Conservation (phyloP, 139 green algal species). For the Auxenochlorella pyrenoidosa region DNA sequence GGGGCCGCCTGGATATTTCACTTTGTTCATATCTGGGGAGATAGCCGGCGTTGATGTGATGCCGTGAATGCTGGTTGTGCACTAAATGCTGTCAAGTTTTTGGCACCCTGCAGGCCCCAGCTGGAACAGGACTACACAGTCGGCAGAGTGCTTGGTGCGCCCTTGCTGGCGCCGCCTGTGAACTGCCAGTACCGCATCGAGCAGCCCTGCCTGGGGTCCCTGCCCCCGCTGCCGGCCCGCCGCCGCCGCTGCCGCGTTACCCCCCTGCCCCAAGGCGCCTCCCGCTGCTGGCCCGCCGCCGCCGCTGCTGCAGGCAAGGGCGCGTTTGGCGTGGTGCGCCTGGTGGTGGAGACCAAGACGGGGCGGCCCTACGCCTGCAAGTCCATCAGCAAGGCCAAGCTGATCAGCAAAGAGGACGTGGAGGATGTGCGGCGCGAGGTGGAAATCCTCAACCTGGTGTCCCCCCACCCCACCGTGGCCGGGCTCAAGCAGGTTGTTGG, state of each 20-base stretch:
- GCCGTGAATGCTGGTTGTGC: no score
- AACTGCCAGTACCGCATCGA: no score
- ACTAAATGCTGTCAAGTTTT: no score
- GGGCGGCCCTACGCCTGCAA: slow-evolving; percentile 86
- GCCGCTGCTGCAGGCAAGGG: slow-evolving; percentile 49
- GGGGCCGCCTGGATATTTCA: neutral
- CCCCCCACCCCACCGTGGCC: slow-evolving; percentile 36
- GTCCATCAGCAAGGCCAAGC: slow-evolving; percentile 94
- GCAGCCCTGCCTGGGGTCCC: no score
- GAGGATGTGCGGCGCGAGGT: slow-evolving; percentile 92
- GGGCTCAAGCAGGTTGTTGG: slow-evolving; percentile 3
- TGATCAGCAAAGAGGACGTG: slow-evolving; percentile 87
- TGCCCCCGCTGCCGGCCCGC: neutral
- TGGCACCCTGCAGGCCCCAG: slow-evolving; percentile 5
- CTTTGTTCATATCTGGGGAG: no score
- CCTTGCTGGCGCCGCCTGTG: neutral
- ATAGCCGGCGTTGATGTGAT: no score
- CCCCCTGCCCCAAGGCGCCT: no score
- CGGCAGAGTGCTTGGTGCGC: slow-evolving; percentile 25
- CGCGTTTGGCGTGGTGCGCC: slow-evolving; percentile 57
- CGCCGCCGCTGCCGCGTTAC: no score
- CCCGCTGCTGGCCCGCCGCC: neutral
- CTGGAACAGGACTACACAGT: slow-evolving; percentile 33
- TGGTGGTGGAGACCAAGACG: slow-evolving; percentile 50
- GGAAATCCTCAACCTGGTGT: slow-evolving; percentile 46